phyloP scores from a whole-genome alignment of 2,329 filamentous ascomycete genomes.

The Cucurbitaria berberidis region DNA sequence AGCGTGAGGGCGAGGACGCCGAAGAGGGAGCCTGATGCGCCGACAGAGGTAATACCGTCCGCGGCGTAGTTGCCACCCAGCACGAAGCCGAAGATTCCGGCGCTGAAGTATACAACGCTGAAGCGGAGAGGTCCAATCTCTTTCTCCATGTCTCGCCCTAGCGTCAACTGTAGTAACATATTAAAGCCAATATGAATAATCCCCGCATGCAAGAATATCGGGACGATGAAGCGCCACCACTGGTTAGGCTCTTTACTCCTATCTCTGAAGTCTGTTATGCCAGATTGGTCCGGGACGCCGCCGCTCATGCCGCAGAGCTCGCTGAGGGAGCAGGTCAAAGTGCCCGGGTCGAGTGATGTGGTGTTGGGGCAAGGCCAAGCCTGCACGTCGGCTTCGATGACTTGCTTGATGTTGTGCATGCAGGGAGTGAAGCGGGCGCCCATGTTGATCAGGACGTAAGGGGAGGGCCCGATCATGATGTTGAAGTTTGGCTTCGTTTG shows the following conservation, averaged over 20 bases:
- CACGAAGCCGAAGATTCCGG: constrained; percentile 95
- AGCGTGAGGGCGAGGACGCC: constrained; percentile 88
- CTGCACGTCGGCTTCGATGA: constrained; percentile 62
- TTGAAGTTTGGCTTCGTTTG: constrained; percentile 87
- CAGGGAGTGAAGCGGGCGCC: constrained; percentile 90
- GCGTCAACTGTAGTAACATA: constrained; percentile 84
- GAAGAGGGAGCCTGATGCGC: constrained; percentile 89
- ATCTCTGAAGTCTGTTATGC: constrained; percentile 59
- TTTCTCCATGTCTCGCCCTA: constrained; percentile 91
- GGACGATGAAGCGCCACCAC: constrained; percentile 95
- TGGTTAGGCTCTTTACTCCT: constrained; percentile 76
- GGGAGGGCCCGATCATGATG: constrained; percentile 94
- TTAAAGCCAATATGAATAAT: constrained; percentile 97
- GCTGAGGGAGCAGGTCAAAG: constrained; percentile 71
- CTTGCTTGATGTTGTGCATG: constrained; percentile 80
- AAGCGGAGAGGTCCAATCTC: constrained; percentile 89
- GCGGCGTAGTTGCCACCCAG: constrained; percentile 93
- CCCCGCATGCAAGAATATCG: constrained; percentile 94
- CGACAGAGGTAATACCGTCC: constrained; percentile 77
- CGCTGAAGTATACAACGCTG: constrained; percentile 84
- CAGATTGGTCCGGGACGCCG: constrained; percentile 71
- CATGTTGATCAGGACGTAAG: constrained; percentile 94
- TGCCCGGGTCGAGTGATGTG: constrained; percentile 65
- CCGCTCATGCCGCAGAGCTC: constrained; percentile 83
- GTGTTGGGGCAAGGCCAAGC: constrained; percentile 80